phyloP scores from a whole-genome alignment of 768 basidiomycete genomes.

The Termitomyces sp. region DNA sequence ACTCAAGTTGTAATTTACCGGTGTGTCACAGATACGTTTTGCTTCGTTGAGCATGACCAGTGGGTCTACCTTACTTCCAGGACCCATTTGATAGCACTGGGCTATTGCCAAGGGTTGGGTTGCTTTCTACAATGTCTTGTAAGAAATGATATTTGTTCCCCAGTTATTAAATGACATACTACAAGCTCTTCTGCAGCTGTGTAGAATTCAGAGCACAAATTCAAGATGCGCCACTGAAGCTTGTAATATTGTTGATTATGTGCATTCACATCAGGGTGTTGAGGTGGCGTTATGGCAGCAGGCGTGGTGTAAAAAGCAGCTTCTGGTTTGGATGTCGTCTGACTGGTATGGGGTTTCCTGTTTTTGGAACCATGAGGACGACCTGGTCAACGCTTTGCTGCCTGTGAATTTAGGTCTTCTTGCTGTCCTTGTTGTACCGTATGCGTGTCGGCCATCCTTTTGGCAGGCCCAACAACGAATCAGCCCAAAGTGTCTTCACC shows the following conservation, averaged over 20 bases:
- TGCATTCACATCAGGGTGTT: slow-evolving; percentile 50
- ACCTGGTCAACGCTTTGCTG: slow-evolving; percentile 72
- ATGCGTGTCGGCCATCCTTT: slow-evolving; percentile 24
- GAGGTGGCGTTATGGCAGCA: slow-evolving; percentile 32
- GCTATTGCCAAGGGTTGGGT: slow-evolving; percentile 72
- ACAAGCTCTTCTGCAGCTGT: slow-evolving; percentile 82
- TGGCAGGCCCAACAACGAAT: slow-evolving; percentile 10
- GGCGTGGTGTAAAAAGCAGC: slow-evolving; percentile 43
- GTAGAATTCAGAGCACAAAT: slow-evolving; percentile 84
- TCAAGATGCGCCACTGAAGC: slow-evolving; percentile 82
- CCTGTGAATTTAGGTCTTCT: slow-evolving; percentile 23
- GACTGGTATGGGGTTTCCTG: slow-evolving; percentile 44
- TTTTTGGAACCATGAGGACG: slow-evolving; percentile 81
- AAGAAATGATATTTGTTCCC: slow-evolving; percentile 16
- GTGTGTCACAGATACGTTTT: slow-evolving; percentile 73
- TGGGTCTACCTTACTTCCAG: slow-evolving; percentile 69
- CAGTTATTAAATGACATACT: slow-evolving; percentile 42
- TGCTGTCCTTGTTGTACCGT: slow-evolving; percentile 26
- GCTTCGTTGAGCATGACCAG: slow-evolving; percentile 73
- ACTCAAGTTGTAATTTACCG: slow-evolving; percentile 42
- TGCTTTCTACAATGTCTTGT: slow-evolving; percentile 39
- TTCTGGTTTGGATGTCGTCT: slow-evolving; percentile 33
- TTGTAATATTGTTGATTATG: slow-evolving; percentile 81
- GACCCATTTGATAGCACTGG: slow-evolving; percentile 78
- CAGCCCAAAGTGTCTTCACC: slow-evolving; percentile 9